Percentiles rank a stretch among this genome's conserved stretches.
Conservation (phyloP, 495 filamentous ascomycete species). For the Bombardia bombarda region DNA sequence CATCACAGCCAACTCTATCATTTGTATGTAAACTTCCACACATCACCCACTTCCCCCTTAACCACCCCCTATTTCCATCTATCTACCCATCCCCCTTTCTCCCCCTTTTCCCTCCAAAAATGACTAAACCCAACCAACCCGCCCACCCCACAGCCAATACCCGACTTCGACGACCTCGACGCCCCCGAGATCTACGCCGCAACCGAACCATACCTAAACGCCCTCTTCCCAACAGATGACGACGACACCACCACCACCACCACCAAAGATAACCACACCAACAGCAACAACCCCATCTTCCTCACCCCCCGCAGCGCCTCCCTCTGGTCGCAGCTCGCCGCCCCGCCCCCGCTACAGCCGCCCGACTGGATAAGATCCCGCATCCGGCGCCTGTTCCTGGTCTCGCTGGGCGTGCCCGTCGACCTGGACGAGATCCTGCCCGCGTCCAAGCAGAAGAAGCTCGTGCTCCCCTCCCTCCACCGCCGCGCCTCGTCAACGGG, state of each 20-base stretch:
- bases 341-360: conserved; percentile 87
- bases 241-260: conserved; percentile 33
- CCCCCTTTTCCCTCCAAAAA: neutral
- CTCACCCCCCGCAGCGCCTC: conserved; percentile 68
- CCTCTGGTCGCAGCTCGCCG: conserved; percentile 93
- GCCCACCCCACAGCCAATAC: conserved; percentile 46
- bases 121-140: conserved; percentile 3
- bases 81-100: neutral
- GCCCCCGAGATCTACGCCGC: conserved; percentile 42
- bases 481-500: conserved; percentile 44
- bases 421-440: conserved; percentile 97
- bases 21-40: conserved; percentile 34
- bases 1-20: conserved; percentile 28
- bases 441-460: conserved; percentile 94
- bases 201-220: conserved; percentile 45
- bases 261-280: conserved; percentile 36
- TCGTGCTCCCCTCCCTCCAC: conserved; percentile 81
- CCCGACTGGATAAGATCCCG: conserved; percentile 97
- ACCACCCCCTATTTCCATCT: no score
- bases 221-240: conserved; percentile 48
- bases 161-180: conserved; percentile 59
- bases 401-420: conserved; percentile 90
- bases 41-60: no score
- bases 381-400: conserved; percentile 91
- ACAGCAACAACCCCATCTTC: conserved; percentile 53